These are phyloP conservation scores for Globisporangium okanoganense DNA, from an alignment of 352 stramenopile genomes.

Conservation along the genomic window DNA sequence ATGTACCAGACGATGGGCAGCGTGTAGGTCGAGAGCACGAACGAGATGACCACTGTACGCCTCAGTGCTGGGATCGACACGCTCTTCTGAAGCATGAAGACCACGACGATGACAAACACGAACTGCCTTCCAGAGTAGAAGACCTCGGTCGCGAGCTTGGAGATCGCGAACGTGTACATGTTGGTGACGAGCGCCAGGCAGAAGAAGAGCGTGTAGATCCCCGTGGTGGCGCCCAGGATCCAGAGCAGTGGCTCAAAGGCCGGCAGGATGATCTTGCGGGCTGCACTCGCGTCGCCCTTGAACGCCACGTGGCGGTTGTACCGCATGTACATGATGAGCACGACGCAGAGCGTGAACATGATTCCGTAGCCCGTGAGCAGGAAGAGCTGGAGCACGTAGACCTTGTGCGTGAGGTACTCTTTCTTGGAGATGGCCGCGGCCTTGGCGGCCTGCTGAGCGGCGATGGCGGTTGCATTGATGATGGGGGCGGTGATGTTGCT, in stretches of 20 bases:
- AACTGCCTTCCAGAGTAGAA: conserved; percentile 53
- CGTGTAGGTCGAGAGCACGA: conserved; percentile 44
- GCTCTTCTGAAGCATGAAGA: conserved; percentile 64
- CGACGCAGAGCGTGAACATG: conserved; percentile 16
- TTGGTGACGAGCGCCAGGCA: conserved; percentile 24
- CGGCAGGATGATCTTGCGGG: conserved; percentile 33
- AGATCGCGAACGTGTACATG: conserved; percentile 30
- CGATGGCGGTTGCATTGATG: background rate
- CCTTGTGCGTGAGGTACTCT: conserved; percentile 7
- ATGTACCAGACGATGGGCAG: conserved; percentile 16
- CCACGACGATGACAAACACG: conserved; percentile 41
- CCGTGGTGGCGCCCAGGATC: conserved; percentile 29
- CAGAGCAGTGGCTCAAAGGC: conserved; percentile 13
- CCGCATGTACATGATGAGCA: conserved; percentile 23
- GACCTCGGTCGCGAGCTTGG: conserved; percentile 26
- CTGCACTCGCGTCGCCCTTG: conserved; percentile 23
- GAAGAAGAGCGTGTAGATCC: conserved; percentile 27
- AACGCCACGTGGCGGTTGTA: conserved; percentile 27
- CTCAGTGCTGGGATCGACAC: conserved; percentile 48
- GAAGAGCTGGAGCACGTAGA: conserved; percentile 12
- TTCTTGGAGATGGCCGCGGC: background rate
- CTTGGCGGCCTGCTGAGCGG: conserved; percentile 4
- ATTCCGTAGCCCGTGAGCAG: conserved; percentile 6
- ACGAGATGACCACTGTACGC: conserved; percentile 29
- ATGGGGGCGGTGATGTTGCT: background rate